Evolutionary conservation across 2,329 filamentous ascomycete genomes (phyloP), one percentile per base, ranked within the genome.

Genomic region (Ophiostoma ulmi): DNA sequence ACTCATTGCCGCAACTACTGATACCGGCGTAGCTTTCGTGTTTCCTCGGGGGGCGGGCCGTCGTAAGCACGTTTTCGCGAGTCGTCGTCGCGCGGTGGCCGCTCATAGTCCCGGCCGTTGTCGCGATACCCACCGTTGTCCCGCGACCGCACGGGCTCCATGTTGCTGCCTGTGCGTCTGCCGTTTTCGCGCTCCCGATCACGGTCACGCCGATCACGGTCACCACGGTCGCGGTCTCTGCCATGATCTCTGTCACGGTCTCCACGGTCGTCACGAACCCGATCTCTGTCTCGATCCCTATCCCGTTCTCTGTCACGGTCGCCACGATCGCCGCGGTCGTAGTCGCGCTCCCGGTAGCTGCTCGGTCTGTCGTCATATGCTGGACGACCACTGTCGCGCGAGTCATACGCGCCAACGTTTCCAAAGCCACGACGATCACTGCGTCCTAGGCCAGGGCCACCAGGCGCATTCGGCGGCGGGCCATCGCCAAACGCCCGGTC

Each of bases 21-120:
- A 80, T 90, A 90, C 74, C 88, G 86, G 74, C 88, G 87, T 73
- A 89, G 78, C 80, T 90, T 90, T 72, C 86, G 81, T 68, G 88
- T 86, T 80, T 97, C 94, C 77, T 97, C 93, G 81, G 94, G 90
- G 74, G 87, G 86, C 78, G 89, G 89, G 77, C 90, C 91, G 69
- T 96, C 93, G 80, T 91, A 93, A 69, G 88, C 85, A 78, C 90
- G 87, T 84, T 91, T 86, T 78, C 87, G 80, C 80, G 81, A 83
- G 74, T 87, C 86, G 75, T 88, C 86, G 69, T 87, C 85, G 73
- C 73, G 73, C 52, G 84, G 81, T 70, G 83, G 84, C 74, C 85
- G 81, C 78, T 89, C 87, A 78, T 82, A 83, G 76, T 85, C 83
- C 72, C 81, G 77, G 70, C 77, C 76, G 71, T 75, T 55, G 41